Evolutionary conservation across 495 filamentous ascomycete genomes (phyloP).

Genomic region (Hypoxylon crocopeplum): DNA sequence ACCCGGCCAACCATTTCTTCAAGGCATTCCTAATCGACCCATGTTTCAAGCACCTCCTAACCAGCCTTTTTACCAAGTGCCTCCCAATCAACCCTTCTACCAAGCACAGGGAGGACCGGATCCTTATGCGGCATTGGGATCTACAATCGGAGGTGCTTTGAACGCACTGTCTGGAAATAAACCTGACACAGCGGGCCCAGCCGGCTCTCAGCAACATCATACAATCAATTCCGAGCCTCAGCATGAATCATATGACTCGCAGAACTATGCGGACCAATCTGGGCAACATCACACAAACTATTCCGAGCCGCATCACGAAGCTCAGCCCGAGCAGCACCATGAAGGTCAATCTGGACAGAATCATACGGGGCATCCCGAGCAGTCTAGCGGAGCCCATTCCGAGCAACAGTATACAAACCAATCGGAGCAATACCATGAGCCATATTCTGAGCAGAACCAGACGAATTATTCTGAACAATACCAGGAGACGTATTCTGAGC

Average conservation of each 20-base stretch:
- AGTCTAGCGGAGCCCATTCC: not conserved
- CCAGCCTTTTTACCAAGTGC: conserved; percentile 4
- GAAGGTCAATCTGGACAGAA: conserved; percentile 8
- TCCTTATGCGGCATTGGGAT: conserved; percentile 23
- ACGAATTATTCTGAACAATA: not conserved
- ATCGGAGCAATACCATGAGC: conserved; percentile 11
- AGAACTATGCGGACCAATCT: conserved; percentile 8
- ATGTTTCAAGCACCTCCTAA: conserved; percentile 20
- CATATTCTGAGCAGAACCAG: not conserved
- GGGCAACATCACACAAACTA: not conserved
- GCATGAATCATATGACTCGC: conserved; percentile 5
- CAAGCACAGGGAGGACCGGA: conserved; percentile 16
- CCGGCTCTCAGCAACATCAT: conserved; percentile 14
- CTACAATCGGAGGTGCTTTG: conserved; percentile 22
- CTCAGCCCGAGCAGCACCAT: conserved; percentile 8
- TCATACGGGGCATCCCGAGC: not conserved
- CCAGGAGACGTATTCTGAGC: conserved; percentile 2
- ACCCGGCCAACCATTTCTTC: conserved; percentile 8
- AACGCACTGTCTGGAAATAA: conserved; percentile 2
- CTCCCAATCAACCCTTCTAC: conserved; percentile 9
- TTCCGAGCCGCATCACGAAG: conserved; percentile 1
- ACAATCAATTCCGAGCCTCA: conserved; percentile 7
- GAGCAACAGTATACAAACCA: conserved; percentile 5
- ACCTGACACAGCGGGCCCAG: not conserved
- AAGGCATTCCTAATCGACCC: conserved; percentile 11